These are phyloP conservation scores for Fusarium sp. DNA, from an alignment of 2,329 filamentous ascomycete genomes.

Conservation along the genomic window DNA sequence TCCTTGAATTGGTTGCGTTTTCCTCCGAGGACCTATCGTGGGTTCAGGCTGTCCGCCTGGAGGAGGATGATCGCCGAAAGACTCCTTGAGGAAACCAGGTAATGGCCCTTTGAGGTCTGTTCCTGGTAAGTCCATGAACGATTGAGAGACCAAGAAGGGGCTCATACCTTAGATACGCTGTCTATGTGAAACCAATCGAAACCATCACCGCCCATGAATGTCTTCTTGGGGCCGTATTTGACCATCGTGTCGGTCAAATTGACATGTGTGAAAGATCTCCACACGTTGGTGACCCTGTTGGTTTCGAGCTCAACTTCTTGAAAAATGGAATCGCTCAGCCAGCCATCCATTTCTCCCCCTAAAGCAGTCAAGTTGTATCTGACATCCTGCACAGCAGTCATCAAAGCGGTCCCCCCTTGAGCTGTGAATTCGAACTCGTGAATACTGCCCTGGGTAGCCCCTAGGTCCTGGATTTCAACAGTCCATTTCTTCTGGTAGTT, in stretches of 20 bases:
- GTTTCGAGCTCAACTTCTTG: constrained; percentile 43
- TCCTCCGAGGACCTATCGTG: constrained; percentile 53
- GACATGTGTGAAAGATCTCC: constrained; percentile 44
- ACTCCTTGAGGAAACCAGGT: constrained; percentile 51
- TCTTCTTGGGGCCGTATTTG: constrained; percentile 35
- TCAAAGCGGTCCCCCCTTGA: constrained; percentile 34
- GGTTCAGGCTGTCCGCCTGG: constrained; percentile 43
- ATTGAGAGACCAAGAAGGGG: background rate
- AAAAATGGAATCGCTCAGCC: constrained; percentile 42
- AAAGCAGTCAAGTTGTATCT: constrained; percentile 40
- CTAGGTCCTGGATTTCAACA: constrained; percentile 29
- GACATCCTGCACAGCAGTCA: constrained; percentile 43
- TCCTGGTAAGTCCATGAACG: background rate
- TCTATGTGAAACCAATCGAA: constrained; percentile 48
- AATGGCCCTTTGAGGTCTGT: constrained; percentile 48
- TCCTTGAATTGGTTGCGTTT: constrained; percentile 51
- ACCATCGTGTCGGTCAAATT: constrained; percentile 37
- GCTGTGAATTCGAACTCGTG: constrained; percentile 43
- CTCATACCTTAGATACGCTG: constrained; percentile 45
- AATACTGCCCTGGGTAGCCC: constrained; percentile 33
- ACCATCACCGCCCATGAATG: constrained; percentile 38
- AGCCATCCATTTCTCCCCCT: constrained; percentile 38
- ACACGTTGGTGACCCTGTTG: constrained; percentile 41
- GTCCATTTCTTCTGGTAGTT: constrained; percentile 42
- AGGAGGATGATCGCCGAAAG: constrained; percentile 50